Evolutionary conservation across 257 asterid genomes (phyloP), one percentile per base, ranked within the genome.

Genomic region (Petunia axillaris): DNA sequence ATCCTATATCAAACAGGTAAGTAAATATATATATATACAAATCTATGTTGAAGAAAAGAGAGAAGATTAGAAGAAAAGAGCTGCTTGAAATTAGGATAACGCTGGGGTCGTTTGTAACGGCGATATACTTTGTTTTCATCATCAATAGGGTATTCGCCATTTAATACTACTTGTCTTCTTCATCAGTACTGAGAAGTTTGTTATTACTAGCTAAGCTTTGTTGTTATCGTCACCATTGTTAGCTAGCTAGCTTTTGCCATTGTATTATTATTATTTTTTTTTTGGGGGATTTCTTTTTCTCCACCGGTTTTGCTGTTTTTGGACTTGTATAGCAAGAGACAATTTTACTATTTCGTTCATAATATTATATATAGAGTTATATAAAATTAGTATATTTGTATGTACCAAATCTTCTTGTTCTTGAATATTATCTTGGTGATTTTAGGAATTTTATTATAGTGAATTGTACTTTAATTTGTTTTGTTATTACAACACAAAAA

Each of bases 1-100:
- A 94, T 86, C 98, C 98, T 58, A 90, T 92, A 79, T 86, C 91
- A 43, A 93, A 93, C 84, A 87, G 91, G 91, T 91, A 82, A 76
- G 35, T 78, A 14, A 63, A 3, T 43, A 67, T 15, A 64, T 35
- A 76, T 1, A 3, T 5, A 16, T 9, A 2, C 39, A 38, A 53
- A 67, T n/a, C 15, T 64, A 53, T 3, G 6, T 8, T 2, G 64
- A 16, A 37, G 55, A 14, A 9, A 52, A 52, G 11, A 48, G 63
- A 57, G 8, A 46, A 16, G 40, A 25, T 9, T 16, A 14, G 58
- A 70, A 11, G 76, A 70, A 57, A 57, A 6, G 63, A 57, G 25
- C 25, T 25, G 25, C 25, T 25, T 25, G 25, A 25, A 25, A 25
- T 25, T 25, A 25, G 25, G 25, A 25, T 25, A 25, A 25, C 25